A percentile compares a stretch with the other conserved stretches of the same genome.
Evolutionary conservation across 1,284 basidiomycete genomes (phyloP).

Genomic region (Cryptococcus wingfieldii): DNA sequence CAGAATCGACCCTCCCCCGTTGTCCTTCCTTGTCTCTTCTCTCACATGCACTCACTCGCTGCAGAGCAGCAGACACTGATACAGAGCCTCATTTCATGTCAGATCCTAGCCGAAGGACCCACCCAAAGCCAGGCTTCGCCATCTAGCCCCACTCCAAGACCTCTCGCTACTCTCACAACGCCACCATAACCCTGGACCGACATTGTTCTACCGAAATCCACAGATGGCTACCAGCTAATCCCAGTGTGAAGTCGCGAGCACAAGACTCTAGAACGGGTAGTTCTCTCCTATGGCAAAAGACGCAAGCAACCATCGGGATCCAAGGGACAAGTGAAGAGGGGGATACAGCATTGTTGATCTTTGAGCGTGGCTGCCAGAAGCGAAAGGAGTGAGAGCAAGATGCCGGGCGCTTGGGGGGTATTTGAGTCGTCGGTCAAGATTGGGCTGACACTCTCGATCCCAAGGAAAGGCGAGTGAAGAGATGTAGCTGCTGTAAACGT

Average conservation of each 20-base stretch:
- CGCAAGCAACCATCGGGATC: not conserved
- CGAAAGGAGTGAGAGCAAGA: not conserved
- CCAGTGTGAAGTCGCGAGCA: slow-evolving; percentile 32
- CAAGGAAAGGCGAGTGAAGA: slow-evolving; percentile 1
- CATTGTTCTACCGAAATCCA: not conserved
- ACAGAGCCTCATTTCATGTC: not conserved
- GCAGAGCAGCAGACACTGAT: not conserved
- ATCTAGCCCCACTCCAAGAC: not conserved
- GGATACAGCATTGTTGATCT: not conserved
- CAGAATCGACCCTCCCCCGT: slow-evolving; percentile 8
- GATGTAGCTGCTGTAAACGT: not conserved
- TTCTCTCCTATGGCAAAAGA: slow-evolving; percentile 21
- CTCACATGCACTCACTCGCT: not conserved
- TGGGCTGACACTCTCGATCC: slow-evolving; percentile 6
- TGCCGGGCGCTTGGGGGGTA: not conserved
- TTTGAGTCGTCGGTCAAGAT: not conserved
- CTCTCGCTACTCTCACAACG: not conserved
- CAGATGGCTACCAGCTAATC: not conserved
- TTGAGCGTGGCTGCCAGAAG: not conserved
- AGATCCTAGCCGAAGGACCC: not conserved
- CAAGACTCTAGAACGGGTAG: slow-evolving; percentile 24
- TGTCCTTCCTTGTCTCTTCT: not conserved
- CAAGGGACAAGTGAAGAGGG: not conserved
- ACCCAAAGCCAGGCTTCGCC: not conserved
- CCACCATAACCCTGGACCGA: not conserved